Base-by-base conservation (phyloP, 2,329 filamentous ascomycete species). In the Magnaporthiopsis rhizophila region DNA sequence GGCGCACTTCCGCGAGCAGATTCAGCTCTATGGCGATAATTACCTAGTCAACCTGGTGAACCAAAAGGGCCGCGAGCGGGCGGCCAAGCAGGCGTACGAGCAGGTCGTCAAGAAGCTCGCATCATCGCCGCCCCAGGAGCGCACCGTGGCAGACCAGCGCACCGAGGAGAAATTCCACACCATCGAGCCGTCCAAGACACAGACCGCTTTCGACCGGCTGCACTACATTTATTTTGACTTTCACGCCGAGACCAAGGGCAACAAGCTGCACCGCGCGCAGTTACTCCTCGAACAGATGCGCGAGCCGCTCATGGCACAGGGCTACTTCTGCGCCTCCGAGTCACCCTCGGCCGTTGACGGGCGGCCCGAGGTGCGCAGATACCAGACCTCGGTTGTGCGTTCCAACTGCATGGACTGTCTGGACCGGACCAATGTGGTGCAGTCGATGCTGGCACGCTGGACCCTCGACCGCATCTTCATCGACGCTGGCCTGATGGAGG, bases 331-430 rank as follows among this genome's bases (percentile, higher is more conserved):
- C 67, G 94, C 91, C 53, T 86, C 94, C 34, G 92, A 97, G 74
- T 90, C 89, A 80, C 91, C 92, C 2, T 90, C 86, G 58, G 85
- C 86, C 69, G 74, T 81, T 62, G 82, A 87, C 65, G 90, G 89
- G 36, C 86, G 85, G 24, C 82, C 97, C 15, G 94, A 98, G 70
- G 86, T 92, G 45, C 88, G 92, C 68, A 88, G 86, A 67, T 83
- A 86, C 68, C 95, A 99, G 80, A 91, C 87, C 1, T 92, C 91
- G 66, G 93, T 98, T 21, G 93, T 99, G 68, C 89, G 95, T 64
- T 97, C 95, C 56, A 99, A 99, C 76, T 99, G 95, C 79, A 99
- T 99, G 95, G 95, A 99, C 77, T 99, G 96, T 69, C 85, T 99
- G 18, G 95, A 99, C 76, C 90, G 95, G 63, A 99, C 95, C 63